phyloP scores from a whole-genome alignment of 225 moss, liverwort and hornwort species.

The Straminergon stramineum region DNA sequence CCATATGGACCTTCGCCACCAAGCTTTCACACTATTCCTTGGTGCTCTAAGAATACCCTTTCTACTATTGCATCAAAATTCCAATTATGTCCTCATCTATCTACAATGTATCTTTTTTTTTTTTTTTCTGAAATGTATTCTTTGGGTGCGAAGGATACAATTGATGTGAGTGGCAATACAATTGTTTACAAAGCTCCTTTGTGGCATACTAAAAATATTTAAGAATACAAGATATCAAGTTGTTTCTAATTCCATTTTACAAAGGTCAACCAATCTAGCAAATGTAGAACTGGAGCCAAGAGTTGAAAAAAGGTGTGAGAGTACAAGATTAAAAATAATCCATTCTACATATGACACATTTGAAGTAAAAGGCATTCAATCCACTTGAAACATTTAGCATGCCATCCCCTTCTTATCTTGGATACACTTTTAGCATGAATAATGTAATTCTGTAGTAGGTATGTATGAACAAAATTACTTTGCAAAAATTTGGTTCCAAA shows the following conservation, averaged over 20 bases:
- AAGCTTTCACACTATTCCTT: too few relatives aligned
- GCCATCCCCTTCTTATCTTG: background rate
- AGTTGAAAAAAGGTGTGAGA: background rate
- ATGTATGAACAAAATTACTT: background rate
- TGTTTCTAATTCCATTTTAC: background rate
- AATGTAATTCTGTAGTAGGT: rapidly evolving
- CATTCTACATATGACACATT: background rate
- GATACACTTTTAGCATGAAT: background rate
- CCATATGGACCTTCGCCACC: too few relatives aligned
- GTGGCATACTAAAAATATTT: background rate
- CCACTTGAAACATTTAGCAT: background rate
- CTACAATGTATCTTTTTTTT: background rate
- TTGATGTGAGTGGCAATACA: background rate
- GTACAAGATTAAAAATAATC: too few relatives aligned
- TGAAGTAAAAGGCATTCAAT: background rate
- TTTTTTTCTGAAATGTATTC: background rate
- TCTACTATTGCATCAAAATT: background rate
- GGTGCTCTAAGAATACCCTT: background rate
- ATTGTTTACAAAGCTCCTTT: background rate
- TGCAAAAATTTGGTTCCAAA: too few relatives aligned
- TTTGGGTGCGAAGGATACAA: rapidly evolving
- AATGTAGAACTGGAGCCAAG: background rate
- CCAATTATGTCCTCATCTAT: rapidly evolving
- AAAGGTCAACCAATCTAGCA: rapidly evolving
- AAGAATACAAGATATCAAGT: background rate